A percentile compares a stretch with the other conserved stretches of the same genome.
phyloP scores from a whole-genome alignment of 345 rosid species.

The Syzygium jambos region DNA sequence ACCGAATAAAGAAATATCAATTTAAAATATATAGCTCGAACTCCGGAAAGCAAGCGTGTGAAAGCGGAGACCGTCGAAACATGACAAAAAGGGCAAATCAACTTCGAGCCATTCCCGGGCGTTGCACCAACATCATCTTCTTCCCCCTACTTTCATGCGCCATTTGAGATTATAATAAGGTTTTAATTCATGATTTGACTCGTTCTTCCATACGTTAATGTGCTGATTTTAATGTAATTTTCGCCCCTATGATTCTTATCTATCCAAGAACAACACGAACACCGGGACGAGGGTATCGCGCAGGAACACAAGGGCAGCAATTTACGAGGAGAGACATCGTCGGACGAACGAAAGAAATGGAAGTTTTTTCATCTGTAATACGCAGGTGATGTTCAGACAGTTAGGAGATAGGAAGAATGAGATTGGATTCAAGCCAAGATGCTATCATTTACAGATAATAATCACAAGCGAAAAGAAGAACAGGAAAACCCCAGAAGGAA shows the following conservation, averaged over 20 bases:
- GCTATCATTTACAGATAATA: background rate
- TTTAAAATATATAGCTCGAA: background rate
- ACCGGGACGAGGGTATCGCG: background rate
- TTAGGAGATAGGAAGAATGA: background rate
- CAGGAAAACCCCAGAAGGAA: background rate
- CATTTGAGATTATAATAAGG: too few relatives aligned
- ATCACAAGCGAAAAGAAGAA: background rate
- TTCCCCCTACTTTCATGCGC: background rate
- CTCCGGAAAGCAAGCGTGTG: background rate
- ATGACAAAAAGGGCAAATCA: background rate
- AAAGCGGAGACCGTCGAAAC: background rate
- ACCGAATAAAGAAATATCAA: background rate
- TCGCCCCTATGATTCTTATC: background rate
- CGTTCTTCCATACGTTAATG: background rate
- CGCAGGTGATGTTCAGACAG: background rate
- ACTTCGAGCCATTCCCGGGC: background rate
- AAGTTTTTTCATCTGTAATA: background rate
- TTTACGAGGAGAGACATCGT: background rate
- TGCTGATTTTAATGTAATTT: background rate
- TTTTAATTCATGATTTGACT: background rate
- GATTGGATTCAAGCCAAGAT: background rate
- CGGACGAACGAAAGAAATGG: background rate
- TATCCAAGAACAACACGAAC: too few relatives aligned
- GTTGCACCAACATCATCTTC: background rate
- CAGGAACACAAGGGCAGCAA: background rate